These are phyloP conservation scores for Eucalyptus albens DNA, from an alignment of 345 rosid species.

Conservation along the genomic window DNA sequence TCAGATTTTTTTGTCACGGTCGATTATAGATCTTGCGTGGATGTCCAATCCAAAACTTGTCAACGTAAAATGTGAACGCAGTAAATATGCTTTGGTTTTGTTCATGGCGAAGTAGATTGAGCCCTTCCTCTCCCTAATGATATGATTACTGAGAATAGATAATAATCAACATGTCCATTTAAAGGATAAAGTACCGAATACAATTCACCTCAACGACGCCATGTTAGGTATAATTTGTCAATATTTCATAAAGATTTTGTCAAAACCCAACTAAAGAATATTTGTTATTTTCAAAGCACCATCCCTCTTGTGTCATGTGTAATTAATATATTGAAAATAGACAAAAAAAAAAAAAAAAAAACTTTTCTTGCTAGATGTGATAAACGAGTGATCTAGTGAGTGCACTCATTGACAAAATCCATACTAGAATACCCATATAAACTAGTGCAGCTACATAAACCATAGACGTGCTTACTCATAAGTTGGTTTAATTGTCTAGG, in stretches of 20 bases:
- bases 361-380: not conserved
- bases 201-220: not conserved
- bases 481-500: not conserved
- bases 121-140: not conserved
- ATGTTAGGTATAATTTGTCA: not conserved
- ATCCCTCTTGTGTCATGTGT: not conserved
- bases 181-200: not conserved
- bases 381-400: not conserved
- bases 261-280: not conserved
- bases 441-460: not conserved
- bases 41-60: not conserved
- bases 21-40: not conserved
- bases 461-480: not conserved
- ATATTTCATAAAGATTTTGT: not conserved
- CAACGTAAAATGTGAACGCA: not conserved
- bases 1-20: not conserved
- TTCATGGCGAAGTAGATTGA: not conserved
- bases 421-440: not conserved
- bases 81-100: not conserved
- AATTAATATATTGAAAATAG: not conserved
- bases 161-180: not conserved
- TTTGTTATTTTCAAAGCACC: not conserved
- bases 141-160: not conserved
- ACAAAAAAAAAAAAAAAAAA: too few relatives aligned
- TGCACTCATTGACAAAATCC: not conserved